Evolutionary conservation across 1,284 basidiomycete species (phyloP).

Genomic region (Pyrrhoderma noxium): DNA sequence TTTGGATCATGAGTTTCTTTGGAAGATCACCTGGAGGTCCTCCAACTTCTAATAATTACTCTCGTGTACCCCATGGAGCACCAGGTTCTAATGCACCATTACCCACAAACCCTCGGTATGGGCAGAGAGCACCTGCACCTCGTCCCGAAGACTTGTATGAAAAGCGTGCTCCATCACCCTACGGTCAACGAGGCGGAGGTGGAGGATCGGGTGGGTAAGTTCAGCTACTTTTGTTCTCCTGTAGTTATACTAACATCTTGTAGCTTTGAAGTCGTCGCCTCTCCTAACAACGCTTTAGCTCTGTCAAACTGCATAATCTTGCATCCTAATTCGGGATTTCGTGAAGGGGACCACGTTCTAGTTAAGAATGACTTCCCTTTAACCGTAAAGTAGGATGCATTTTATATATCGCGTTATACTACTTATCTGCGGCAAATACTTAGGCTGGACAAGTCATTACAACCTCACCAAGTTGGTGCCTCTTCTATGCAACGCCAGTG

Average conservation of each 20-base stretch:
- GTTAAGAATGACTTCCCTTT: conserved; percentile 64
- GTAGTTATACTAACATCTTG: conserved; percentile 1
- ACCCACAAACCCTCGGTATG: conserved; percentile 8
- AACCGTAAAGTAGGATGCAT: conserved; percentile 57
- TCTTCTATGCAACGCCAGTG: conserved; percentile 74
- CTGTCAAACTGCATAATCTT: conserved; percentile 81
- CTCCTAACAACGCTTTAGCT: conserved; percentile 61
- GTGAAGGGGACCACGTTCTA: conserved; percentile 63
- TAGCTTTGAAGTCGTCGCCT: conserved; percentile 51
- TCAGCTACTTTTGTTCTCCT: neutral
- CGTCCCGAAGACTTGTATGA: conserved; percentile 55
- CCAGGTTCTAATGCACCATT: conserved; percentile 16
- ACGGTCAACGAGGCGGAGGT: conserved; percentile 27
- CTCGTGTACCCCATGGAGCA: conserved; percentile 39
- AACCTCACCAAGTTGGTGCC: conserved; percentile 57
- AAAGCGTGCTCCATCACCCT: conserved; percentile 36
- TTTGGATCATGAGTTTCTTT: conserved; percentile 42
- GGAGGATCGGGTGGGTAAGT: conserved; percentile 19
- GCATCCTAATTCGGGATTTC: conserved; percentile 63
- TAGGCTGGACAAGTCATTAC: conserved; percentile 73
- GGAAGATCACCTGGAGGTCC: conserved; percentile 32
- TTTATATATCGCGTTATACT: conserved; percentile 1
- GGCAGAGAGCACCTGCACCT: conserved; percentile 27
- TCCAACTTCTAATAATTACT: conserved; percentile 34
- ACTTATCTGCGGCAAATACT: neutral